phyloP scores from a whole-genome alignment of 306 rosid species.

The Pyrus bretschneideri region DNA sequence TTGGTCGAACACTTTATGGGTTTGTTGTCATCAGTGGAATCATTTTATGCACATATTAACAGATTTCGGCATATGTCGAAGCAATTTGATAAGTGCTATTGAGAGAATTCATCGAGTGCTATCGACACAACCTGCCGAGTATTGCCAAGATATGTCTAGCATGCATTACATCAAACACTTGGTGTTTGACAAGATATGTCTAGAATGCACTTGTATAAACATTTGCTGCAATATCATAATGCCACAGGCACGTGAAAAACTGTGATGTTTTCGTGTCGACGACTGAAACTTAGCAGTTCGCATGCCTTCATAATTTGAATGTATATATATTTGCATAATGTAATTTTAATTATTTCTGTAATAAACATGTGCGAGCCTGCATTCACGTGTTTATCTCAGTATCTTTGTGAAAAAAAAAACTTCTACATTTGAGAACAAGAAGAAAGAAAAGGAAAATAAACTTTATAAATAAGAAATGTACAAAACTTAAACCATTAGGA shows the following conservation, averaged over 20 bases:
- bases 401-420: background rate
- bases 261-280: background rate
- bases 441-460: background rate
- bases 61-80: too few species aligned
- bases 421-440: background rate
- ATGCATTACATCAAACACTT: too few species aligned
- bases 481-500: background rate
- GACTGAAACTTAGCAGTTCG: background rate
- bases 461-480: background rate
- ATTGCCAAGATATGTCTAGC: too few species aligned
- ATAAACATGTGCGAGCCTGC: background rate
- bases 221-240: background rate
- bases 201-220: too few species aligned
- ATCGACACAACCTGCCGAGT: fast-evolving
- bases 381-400: background rate
- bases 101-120: too few species aligned
- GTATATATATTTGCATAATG: background rate
- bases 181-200: too few species aligned
- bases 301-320: background rate
- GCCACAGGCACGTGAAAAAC: background rate
- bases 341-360: background rate
- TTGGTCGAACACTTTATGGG: too few species aligned
- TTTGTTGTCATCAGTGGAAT: fast-evolving
- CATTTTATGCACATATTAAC: too few species aligned
- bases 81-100: too few species aligned